Conservation (phyloP, 1,284 basidiomycete genomes). For the Xanthoconium separans region DNA sequence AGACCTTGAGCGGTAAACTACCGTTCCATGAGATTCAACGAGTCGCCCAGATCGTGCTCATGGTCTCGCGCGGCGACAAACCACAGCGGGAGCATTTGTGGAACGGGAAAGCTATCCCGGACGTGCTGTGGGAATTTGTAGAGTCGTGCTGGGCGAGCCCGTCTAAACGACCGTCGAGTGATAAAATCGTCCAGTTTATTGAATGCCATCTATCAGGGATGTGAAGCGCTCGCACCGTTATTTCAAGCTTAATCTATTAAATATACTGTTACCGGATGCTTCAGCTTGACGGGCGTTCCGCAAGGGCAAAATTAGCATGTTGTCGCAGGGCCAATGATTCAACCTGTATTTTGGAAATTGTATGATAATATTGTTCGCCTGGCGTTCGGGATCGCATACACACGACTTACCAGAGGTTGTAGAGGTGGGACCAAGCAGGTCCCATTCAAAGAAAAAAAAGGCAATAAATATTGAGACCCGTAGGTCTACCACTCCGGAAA, state of each 20-base stretch:
- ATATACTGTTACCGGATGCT: too few relatives aligned
- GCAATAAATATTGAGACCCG: slow-evolving; percentile 33
- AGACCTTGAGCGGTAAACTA: slow-evolving; percentile 26
- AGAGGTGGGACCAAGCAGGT: too few relatives aligned
- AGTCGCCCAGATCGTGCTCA: slow-evolving; percentile 22
- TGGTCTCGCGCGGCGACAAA: slow-evolving; percentile 7
- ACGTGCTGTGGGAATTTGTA: slow-evolving; percentile 27
- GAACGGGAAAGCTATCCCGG: slow-evolving; percentile 24
- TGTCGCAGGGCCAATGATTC: too few relatives aligned
- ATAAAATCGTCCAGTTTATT: slow-evolving; percentile 13
- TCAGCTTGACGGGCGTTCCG: too few relatives aligned
- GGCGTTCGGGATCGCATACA: too few relatives aligned
- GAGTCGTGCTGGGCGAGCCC: slow-evolving; percentile 20
- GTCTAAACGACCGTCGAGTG: slow-evolving; percentile 17
- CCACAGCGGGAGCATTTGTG: slow-evolving; percentile 17
- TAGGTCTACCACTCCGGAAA: slow-evolving; percentile 35
- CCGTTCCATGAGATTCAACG: slow-evolving; percentile 23
- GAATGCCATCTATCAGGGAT: not conserved
- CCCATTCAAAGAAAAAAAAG: slow-evolving; percentile 15
- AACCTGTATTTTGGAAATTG: too few relatives aligned
- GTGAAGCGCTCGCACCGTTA: too few relatives aligned
- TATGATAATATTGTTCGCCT: too few relatives aligned
- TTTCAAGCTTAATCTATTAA: too few relatives aligned
- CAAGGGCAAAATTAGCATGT: too few relatives aligned
- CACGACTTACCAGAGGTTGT: too few relatives aligned